These are phyloP conservation scores for Megacollybia marginata DNA, from an alignment of 768 basidiomycete species.

Conservation along the genomic window DNA sequence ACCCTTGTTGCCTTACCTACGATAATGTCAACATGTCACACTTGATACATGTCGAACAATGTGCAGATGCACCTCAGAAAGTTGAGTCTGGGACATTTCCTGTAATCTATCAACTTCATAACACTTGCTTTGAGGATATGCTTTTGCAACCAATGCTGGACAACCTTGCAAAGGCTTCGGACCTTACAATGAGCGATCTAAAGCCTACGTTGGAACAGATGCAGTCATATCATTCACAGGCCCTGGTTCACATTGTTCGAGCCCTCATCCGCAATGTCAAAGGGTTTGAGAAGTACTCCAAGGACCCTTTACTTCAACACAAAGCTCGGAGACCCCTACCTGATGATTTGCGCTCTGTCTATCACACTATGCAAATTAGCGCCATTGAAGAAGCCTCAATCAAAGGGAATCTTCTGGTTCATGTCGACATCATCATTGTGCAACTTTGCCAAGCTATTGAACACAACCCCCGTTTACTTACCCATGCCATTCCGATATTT, in stretches of 20 bases:
- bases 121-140: background rate
- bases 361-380: constrained; percentile 2
- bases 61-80: constrained; percentile 8
- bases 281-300: background rate
- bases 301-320: constrained; percentile 1
- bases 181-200: background rate
- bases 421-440: background rate
- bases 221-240: constrained; percentile 3
- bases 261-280: background rate
- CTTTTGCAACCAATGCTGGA: background rate
- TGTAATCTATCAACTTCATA: constrained; percentile 9
- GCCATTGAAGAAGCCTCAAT: constrained; percentile 9
- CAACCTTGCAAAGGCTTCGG: background rate
- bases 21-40: constrained; percentile 8
- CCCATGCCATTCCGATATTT: constrained; percentile 7
- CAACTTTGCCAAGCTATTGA: constrained; percentile 10
- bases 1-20: background rate
- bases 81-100: constrained; percentile 12
- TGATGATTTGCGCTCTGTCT: background rate
- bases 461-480: background rate
- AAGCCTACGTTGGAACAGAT: background rate
- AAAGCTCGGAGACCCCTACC: constrained; percentile 1
- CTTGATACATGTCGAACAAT: constrained; percentile 10
- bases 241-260: background rate
- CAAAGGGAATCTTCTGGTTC: constrained; percentile 7